A percentile compares a stretch with the other conserved stretches of the same genome.
phyloP scores from a whole-genome alignment of 1,139 yeast genomes.

The Nadsonia starkeyi-henricii region DNA sequence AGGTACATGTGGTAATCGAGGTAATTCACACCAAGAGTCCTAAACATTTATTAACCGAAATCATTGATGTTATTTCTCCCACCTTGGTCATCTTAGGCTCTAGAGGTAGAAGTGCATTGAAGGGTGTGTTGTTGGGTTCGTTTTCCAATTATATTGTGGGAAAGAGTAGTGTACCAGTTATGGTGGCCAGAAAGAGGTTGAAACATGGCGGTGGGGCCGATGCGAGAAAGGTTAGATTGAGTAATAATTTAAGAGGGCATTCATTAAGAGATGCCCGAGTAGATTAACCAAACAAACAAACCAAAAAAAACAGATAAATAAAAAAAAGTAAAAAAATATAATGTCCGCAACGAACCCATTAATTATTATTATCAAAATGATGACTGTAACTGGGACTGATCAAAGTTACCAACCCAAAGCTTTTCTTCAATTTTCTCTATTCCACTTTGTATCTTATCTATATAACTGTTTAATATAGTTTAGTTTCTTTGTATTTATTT shows the following conservation, averaged over 20 bases:
- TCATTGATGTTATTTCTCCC: slow-evolving; percentile 73
- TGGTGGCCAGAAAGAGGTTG: slow-evolving; percentile 77
- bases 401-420: too few species aligned
- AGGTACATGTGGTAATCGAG: slow-evolving; percentile 63
- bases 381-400: too few species aligned
- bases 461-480: too few species aligned
- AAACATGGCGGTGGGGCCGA: slow-evolving; percentile 52
- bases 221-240: slow-evolving; percentile 27
- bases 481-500: too few species aligned
- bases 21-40: slow-evolving; percentile 80
- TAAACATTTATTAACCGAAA: slow-evolving; percentile 67
- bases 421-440: too few species aligned
- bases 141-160: slow-evolving; percentile 66
- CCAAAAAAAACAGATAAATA: too few species aligned
- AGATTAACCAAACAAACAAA: too few species aligned
- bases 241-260: slow-evolving; percentile 24
- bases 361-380: too few species aligned
- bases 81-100: slow-evolving; percentile 74
- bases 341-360: too few species aligned
- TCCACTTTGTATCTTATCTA: too few species aligned
- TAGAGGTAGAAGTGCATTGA: slow-evolving; percentile 60
- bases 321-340: too few species aligned
- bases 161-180: slow-evolving; percentile 70
- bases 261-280: slow-evolving; percentile 17
- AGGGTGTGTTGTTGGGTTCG: slow-evolving; percentile 65